Evolutionary conservation across 805 yeast genomes (phyloP).

Genomic region (Yarrowia bubula): DNA sequence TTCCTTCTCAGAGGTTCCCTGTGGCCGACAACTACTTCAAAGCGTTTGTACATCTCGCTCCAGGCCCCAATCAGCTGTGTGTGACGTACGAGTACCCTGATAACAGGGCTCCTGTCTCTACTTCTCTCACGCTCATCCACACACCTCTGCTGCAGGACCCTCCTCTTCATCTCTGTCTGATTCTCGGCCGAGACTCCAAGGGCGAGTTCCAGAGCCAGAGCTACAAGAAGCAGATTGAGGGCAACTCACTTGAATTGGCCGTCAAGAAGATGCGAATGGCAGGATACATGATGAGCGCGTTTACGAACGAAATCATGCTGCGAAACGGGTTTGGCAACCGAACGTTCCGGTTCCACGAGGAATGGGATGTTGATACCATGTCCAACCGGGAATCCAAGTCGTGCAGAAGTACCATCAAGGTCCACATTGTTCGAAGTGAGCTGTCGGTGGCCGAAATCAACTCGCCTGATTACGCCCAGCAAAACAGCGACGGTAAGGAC

Average conservation of each 20-base stretch:
- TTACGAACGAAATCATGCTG: slow-evolving; percentile 85
- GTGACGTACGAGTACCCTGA: slow-evolving; percentile 42
- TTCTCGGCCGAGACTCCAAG: slow-evolving; percentile 75
- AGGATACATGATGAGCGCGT: slow-evolving; percentile 86
- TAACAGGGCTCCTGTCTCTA: slow-evolving; percentile 4
- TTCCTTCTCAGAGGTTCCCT: slow-evolving; percentile 72
- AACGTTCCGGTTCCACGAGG: slow-evolving; percentile 72
- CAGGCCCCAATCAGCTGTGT: slow-evolving; percentile 60
- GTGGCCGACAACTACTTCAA: slow-evolving; percentile 71
- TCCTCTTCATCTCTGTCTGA: slow-evolving; percentile 75
- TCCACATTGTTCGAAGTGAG: slow-evolving; percentile 72
- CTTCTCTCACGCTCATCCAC: slow-evolving; percentile 46
- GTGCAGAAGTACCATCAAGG: slow-evolving; percentile 60
- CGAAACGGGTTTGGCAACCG: slow-evolving; percentile 75
- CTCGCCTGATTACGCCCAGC: slow-evolving; percentile 83
- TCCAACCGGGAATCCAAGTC: slow-evolving; percentile 45
- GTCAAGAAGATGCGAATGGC: slow-evolving; percentile 72
- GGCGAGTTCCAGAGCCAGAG: slow-evolving; percentile 67
- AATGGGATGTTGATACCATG: slow-evolving; percentile 53
- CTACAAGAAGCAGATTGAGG: slow-evolving; percentile 46
- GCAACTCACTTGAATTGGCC: slow-evolving; percentile 68
- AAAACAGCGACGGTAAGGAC: slow-evolving; percentile 66
- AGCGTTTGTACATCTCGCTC: slow-evolving; percentile 65
- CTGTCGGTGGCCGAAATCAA: slow-evolving; percentile 68
- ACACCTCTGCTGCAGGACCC: slow-evolving; percentile 61